phyloP scores from a whole-genome alignment of 164 flowering plant species.

The Chloranthus sessilifolius region DNA sequence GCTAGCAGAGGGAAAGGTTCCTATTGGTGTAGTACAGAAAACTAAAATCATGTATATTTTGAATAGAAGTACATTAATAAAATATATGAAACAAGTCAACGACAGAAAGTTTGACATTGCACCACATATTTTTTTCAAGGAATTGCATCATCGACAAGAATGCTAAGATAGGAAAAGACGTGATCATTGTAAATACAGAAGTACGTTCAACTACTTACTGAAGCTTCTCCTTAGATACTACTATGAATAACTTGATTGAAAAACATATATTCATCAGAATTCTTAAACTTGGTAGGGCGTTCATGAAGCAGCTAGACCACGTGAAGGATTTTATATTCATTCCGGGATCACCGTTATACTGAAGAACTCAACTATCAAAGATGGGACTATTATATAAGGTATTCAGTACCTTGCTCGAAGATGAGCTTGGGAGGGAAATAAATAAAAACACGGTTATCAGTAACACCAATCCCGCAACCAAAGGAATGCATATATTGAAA shows the following conservation, averaged over 20 bases:
- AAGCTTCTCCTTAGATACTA: background rate
- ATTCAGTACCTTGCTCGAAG: background rate
- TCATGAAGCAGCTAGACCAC: conserved; percentile 77
- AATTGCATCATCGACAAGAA: conserved; percentile 90
- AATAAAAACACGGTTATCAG: too few relatives aligned
- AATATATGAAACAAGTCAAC: too few relatives aligned
- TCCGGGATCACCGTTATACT: conserved; percentile 74
- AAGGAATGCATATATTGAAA: too few relatives aligned
- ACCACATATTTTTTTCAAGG: conserved; percentile 23
- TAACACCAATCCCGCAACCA: too few relatives aligned
- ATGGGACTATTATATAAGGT: conserved; percentile 49
- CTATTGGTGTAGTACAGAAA: conserved; percentile 68
- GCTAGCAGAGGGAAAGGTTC: conserved; percentile 76
- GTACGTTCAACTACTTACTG: conserved; percentile 33
- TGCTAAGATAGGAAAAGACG: conserved; percentile 73
- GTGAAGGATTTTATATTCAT: conserved; percentile 79
- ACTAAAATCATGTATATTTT: conserved; percentile 62
- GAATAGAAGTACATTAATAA: background rate
- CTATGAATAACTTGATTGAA: too few relatives aligned
- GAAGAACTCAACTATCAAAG: conserved; percentile 82
- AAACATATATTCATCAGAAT: background rate
- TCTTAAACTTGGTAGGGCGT: conserved; percentile 47
- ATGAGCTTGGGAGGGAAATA: conserved; percentile 3
- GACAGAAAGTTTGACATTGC: background rate
- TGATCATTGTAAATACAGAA: conserved; percentile 62